A percentile compares a stretch with the other conserved stretches of the same genome.
These are phyloP conservation scores for Collariella sp. DNA, from an alignment of 495 filamentous ascomycete genomes.

Conservation along the genomic window DNA sequence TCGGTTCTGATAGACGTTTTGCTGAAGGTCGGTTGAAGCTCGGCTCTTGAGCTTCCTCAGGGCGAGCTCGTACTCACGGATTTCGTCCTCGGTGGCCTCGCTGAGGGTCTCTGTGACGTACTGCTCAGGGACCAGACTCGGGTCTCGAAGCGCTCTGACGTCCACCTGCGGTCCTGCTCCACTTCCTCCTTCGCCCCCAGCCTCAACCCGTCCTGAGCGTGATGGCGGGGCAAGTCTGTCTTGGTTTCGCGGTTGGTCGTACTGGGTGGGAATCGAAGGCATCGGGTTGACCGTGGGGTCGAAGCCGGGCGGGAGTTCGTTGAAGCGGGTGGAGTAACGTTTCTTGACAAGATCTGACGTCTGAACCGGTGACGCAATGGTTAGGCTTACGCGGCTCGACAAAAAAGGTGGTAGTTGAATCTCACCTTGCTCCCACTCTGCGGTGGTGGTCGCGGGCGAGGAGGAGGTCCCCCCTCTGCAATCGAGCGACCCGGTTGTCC, in stretches of 20 bases:
- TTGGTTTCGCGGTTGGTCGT: conserved; percentile 42
- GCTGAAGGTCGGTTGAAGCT: conserved; percentile 81
- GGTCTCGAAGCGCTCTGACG: conserved; percentile 67
- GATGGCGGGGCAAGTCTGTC: conserved; percentile 39
- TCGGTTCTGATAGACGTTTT: conserved; percentile 95
- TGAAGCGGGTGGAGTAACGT: conserved; percentile 87
- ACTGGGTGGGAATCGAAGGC: conserved; percentile 50
- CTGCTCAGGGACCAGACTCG: conserved; percentile 64
- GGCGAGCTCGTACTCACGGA: conserved; percentile 68
- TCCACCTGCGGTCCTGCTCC: conserved; percentile 47
- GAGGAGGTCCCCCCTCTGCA: conserved; percentile 24
- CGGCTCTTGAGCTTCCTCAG: conserved; percentile 72
- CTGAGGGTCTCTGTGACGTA: conserved; percentile 74
- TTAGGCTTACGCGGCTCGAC: conserved; percentile 11
- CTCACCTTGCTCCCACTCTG: conserved; percentile 35
- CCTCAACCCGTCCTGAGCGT: conserved; percentile 37
- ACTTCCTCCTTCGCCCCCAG: conserved; percentile 14
- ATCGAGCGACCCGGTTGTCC: conserved; percentile 29
- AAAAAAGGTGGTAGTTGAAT: not conserved
- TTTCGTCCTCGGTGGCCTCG: conserved; percentile 90
- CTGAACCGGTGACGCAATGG: conserved; percentile 23
- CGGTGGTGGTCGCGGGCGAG: conserved; percentile 37
- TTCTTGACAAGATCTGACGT: conserved; percentile 92
- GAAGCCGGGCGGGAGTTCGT: conserved; percentile 60
- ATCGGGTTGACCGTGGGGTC: conserved; percentile 56